Evolutionary conservation across 352 stramenopile genomes (phyloP).

Genomic region (Pythium periplocum): DNA sequence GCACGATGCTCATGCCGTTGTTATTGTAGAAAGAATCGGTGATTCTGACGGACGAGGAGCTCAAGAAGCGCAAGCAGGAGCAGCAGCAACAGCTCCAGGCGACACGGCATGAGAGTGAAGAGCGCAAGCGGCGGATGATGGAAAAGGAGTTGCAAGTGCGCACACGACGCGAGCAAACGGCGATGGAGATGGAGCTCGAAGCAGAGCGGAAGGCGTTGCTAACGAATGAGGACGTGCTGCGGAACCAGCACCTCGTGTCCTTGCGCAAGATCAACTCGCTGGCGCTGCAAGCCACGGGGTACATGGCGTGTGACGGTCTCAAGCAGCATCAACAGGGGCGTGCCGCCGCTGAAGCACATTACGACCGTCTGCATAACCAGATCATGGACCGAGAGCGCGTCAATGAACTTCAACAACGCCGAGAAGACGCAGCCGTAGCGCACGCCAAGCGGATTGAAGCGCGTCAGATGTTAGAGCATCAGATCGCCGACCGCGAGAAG

Average conservation of each 20-base stretch:
- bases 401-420: conserved; percentile 46
- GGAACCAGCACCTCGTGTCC: conserved; percentile 54
- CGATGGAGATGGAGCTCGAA: conserved; percentile 70
- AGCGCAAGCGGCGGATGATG: conserved; percentile 71
- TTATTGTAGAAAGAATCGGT: conserved; percentile 33
- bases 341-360: conserved; percentile 36
- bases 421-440: conserved; percentile 30
- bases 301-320: conserved; percentile 58
- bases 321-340: conserved; percentile 38
- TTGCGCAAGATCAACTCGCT: conserved; percentile 69
- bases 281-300: conserved; percentile 50
- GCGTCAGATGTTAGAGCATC: conserved; percentile 56
- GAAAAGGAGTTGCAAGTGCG: conserved; percentile 72
- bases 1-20: neutral
- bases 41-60: conserved; percentile 51
- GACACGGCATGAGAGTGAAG: conserved; percentile 48
- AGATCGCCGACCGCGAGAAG: conserved; percentile 64
- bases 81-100: conserved; percentile 34
- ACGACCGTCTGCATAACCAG: conserved; percentile 64
- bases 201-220: conserved; percentile 55
- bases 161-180: conserved; percentile 54
- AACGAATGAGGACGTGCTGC: conserved; percentile 52
- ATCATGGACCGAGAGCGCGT: conserved; percentile 71
- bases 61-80: conserved; percentile 31
- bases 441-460: conserved; percentile 56